Evolutionary conservation across 176 grass and related monocot species (phyloP), one percentile per base, ranked within the genome.

Genomic region (Pontederia paniculata): DNA sequence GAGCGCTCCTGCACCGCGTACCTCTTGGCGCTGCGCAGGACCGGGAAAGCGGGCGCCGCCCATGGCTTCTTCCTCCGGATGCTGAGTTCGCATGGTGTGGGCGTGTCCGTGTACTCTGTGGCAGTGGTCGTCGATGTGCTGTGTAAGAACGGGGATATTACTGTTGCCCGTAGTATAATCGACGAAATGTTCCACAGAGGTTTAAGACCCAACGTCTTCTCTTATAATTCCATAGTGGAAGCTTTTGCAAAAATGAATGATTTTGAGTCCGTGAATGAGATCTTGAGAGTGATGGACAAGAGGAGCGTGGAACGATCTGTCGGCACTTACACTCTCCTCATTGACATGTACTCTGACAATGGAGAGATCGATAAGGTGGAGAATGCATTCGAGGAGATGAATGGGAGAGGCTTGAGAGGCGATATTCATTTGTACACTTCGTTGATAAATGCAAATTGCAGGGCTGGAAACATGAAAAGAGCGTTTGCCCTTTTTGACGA

Each of bases 141-240:
- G 15, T 91, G 86, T 66, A 90, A 97, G 52, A 54, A 71, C 20
- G 74, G 86, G 1, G 65, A 71, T 57, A 8, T 72, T 5, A 52
- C 23, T 1, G 50, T 55, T 17, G 93, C 86, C 5, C 72, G 68
- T 10, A n/a, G 52, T 5, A 55, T 82, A 65, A 58, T 97, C 55
- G 83, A 84, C 67, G 80, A 84, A 77, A 82, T 97, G 66, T 69
- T 47, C 10, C 42, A 51, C 7, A 76, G 42, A 15, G 77, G 75
- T 17, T 64, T 83, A 0, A 76, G 63, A 50, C 60, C 77, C 0
- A 88, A 76, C 20, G 77, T 75, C 6, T 54, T 81, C 57, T 97
- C 76, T 77, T 88, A 91, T 25, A 98, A 98, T 68, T 56, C 69
- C 10, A 75, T 91, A 69, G 56, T 91, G 1, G 83, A 88, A 72